phyloP scores from a whole-genome alignment of 1,139 yeast genomes.

The Debaryomyces singareniensis region DNA sequence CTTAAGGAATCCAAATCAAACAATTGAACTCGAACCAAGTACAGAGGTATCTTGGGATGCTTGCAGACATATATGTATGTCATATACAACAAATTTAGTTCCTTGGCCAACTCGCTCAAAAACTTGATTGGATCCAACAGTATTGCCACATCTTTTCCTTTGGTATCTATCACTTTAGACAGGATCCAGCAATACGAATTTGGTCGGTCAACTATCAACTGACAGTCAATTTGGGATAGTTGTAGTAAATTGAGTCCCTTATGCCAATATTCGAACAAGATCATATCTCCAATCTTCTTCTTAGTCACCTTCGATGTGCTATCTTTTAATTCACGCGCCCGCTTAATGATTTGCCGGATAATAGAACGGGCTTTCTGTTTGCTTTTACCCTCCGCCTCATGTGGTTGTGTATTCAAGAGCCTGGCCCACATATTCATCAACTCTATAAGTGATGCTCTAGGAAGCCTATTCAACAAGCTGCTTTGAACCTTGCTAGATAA shows the following conservation, averaged over 20 bases:
- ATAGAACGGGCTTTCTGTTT: slow-evolving; percentile 10
- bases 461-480: slow-evolving; percentile 22
- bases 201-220: slow-evolving; percentile 53
- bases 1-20: slow-evolving; percentile 44
- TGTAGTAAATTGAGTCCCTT: slow-evolving; percentile 63
- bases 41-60: slow-evolving; percentile 57
- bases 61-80: slow-evolving; percentile 62
- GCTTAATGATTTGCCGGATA: slow-evolving; percentile 14
- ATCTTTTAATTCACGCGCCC: slow-evolving; percentile 10
- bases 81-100: slow-evolving; percentile 44
- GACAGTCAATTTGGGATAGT: slow-evolving; percentile 67
- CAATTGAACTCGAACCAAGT: slow-evolving; percentile 60
- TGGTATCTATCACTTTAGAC: slow-evolving; percentile 44
- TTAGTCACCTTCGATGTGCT: slow-evolving; percentile 23
- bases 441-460: slow-evolving; percentile 29
- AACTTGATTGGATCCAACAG: slow-evolving; percentile 40
- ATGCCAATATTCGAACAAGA: slow-evolving; percentile 54
- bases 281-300: slow-evolving; percentile 40
- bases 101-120: slow-evolving; percentile 39
- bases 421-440: slow-evolving; percentile 31
- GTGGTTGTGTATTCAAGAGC: slow-evolving; percentile 33
- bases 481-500: slow-evolving; percentile 17
- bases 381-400: slow-evolving; percentile 11
- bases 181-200: slow-evolving; percentile 49
- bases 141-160: slow-evolving; percentile 26